Conservation (phyloP, 1,284 basidiomycete species). For the Moesziomyces sp. region DNA sequence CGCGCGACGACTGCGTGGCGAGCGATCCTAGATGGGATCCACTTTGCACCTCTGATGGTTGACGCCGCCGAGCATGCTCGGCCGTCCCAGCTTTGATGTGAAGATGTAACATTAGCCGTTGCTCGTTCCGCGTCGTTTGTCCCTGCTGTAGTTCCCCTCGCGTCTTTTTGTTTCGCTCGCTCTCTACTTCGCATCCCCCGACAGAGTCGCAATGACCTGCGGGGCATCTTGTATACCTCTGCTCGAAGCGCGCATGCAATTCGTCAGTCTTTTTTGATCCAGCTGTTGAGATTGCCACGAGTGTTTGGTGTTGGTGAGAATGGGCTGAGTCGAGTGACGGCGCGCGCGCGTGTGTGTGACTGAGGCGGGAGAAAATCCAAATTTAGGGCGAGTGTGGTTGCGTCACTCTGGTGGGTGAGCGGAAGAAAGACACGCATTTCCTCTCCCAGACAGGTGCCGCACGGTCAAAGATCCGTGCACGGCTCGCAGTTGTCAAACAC, state of each 20-base stretch:
- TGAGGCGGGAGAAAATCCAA: background rate
- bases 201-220: too few relatives aligned
- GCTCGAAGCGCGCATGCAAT: conserved; percentile 17
- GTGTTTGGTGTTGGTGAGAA: conserved; percentile 2
- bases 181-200: conserved; percentile 34
- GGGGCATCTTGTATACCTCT: conserved; percentile 44
- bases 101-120: conserved; percentile 47
- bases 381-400: conserved; percentile 1
- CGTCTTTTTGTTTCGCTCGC: background rate
- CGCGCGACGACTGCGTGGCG: conserved; percentile 67
- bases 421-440: too few relatives aligned
- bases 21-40: conserved; percentile 58
- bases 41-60: conserved; percentile 11
- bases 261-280: conserved; percentile 13
- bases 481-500: too few relatives aligned
- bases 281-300: too few relatives aligned
- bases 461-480: background rate
- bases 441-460: too few relatives aligned
- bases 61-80: background rate
- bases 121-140: conserved; percentile 16
- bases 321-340: background rate
- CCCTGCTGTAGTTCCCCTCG: conserved; percentile 12
- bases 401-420: conserved; percentile 5
- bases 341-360: too few relatives aligned
- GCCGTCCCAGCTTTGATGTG: conserved; percentile 16